These are phyloP conservation scores for Fusarium sp. DNA, from an alignment of 2,329 filamentous ascomycete species.

Conservation along the genomic window DNA sequence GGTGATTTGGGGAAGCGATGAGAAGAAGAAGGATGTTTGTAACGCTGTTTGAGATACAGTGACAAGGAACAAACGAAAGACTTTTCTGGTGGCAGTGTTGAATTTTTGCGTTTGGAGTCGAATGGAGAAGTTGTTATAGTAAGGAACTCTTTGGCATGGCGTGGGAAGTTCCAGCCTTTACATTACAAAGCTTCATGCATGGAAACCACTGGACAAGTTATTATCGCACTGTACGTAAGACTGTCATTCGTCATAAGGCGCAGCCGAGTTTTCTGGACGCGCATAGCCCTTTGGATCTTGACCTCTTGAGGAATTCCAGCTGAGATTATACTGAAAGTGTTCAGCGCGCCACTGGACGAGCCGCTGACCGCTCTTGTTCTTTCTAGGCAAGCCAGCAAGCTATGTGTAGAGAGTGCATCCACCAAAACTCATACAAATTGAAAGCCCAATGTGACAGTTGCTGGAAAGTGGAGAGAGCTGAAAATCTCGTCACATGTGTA, in stretches of 20 bases:
- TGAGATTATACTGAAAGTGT: not conserved
- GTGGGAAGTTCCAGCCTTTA: not conserved
- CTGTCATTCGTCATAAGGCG: not conserved
- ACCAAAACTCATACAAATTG: not conserved
- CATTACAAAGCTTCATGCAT: not conserved
- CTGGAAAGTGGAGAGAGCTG: not conserved
- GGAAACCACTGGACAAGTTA: not conserved
- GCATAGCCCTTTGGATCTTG: accelerated
- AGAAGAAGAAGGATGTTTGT: accelerated
- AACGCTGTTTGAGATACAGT: not conserved
- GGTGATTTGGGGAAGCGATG: not conserved
- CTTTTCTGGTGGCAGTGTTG: accelerated
- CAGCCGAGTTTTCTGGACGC: too few relatives aligned
- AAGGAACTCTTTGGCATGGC: accelerated
- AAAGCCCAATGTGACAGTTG: not conserved
- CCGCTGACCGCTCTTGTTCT: not conserved
- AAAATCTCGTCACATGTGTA: not conserved
- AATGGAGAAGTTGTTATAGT: not conserved
- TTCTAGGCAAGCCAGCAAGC: not conserved
- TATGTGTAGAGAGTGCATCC: not conserved
- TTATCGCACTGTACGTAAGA: not conserved
- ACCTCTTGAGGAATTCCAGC: not conserved
- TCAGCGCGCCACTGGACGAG: not conserved
- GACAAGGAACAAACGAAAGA: accelerated
- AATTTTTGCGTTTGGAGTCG: not conserved